Evolutionary conservation across 805 yeast genomes (phyloP).

Genomic region (Kluyveromyces aestuarii): DNA sequence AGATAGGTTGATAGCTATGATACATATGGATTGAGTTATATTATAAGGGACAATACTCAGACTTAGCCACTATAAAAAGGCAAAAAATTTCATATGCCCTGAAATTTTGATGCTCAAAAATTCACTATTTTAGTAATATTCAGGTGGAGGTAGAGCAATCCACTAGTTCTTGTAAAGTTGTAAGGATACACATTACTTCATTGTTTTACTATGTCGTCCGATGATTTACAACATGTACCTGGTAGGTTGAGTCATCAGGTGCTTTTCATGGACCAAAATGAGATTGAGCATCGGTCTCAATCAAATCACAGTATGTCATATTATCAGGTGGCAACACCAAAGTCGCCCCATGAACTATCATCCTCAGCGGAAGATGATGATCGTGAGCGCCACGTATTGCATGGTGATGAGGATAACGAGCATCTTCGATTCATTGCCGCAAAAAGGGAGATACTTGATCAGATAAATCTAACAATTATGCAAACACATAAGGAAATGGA

Average conservation of each 20-base stretch:
- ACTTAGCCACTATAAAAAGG: too few species aligned
- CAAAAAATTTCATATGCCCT: too few species aligned
- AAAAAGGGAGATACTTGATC: constrained; percentile 32
- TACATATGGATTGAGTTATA: too few species aligned
- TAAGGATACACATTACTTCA: too few species aligned
- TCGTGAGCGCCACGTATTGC: constrained; percentile 14
- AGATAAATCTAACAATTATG: constrained; percentile 50
- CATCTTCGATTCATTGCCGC: constrained; percentile 22
- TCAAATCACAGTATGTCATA: constrained; percentile 10
- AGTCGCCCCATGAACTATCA: constrained; percentile 33
- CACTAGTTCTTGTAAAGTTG: too few species aligned
- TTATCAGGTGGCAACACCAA: constrained; percentile 36
- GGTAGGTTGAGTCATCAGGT: constrained; percentile 4
- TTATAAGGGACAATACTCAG: too few species aligned
- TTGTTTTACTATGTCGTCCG: neutral
- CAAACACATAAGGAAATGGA: constrained; percentile 49
- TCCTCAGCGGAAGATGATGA: constrained; percentile 17
- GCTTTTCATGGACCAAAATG: constrained; percentile 7
- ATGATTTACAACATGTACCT: neutral
- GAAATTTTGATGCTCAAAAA: too few species aligned
- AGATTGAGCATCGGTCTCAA: constrained; percentile 4
- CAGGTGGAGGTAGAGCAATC: too few species aligned
- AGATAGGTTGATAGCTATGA: too few species aligned
- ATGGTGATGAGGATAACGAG: constrained; percentile 18
- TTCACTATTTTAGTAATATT: too few species aligned